Conservation (phyloP, 192 early-diverging fungal species). For the Cladochytrium replicatum region DNA sequence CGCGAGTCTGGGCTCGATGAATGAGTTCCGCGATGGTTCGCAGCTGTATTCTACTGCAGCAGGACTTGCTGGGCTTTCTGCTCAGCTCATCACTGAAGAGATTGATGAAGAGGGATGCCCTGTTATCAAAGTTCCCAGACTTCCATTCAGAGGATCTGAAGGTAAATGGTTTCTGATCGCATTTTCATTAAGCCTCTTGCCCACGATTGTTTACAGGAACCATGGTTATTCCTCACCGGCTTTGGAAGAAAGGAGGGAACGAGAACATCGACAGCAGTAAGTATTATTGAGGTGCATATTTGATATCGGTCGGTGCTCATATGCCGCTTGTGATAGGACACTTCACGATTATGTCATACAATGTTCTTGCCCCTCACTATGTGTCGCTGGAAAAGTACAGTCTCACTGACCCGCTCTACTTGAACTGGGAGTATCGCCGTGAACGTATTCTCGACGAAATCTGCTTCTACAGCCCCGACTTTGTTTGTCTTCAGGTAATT, state of each 20-base stretch:
- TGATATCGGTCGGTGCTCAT: no score
- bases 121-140: background rate
- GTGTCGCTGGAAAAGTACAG: slow-evolving; percentile 24
- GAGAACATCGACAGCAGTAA: slow-evolving; percentile 17
- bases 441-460: slow-evolving; percentile 31
- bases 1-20: no score
- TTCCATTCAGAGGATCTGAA: no score
- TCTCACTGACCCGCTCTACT: slow-evolving; percentile 3
- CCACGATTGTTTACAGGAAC: slow-evolving; percentile 13
- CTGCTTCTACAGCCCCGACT: slow-evolving; percentile 25
- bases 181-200: no score
- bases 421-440: slow-evolving; percentile 29
- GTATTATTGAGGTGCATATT: no score
- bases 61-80: no score
- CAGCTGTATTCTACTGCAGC: no score
- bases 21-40: no score
- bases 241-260: slow-evolving; percentile 24
- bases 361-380: slow-evolving; percentile 34
- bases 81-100: no score
- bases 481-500: slow-evolving; percentile 35
- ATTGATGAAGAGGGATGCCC: background rate
- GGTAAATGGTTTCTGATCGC: no score
- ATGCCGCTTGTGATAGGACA: no score
- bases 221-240: slow-evolving; percentile 24
- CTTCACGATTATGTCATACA: slow-evolving; percentile 38